Evolutionary conservation across 345 rosid genomes (phyloP).

Genomic region (Populus euphratica): DNA sequence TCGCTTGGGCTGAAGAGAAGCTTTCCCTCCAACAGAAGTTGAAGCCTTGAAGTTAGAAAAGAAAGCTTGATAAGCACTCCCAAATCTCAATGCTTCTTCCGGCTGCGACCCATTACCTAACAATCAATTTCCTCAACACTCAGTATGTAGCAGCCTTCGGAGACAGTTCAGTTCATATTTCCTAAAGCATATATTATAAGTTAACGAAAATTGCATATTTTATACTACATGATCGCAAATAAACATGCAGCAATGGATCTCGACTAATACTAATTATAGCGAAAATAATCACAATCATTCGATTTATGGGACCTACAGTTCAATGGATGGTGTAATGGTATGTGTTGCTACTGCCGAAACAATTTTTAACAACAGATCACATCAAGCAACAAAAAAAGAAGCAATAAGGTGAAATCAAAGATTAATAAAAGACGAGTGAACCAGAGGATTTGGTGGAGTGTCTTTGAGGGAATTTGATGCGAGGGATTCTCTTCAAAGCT

Average conservation of each 20-base stretch:
- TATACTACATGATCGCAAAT: not conserved
- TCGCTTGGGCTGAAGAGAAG: slow-evolving; percentile 84
- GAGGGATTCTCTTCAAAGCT: slow-evolving; percentile 78
- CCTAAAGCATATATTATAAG: not conserved
- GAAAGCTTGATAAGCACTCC: slow-evolving; percentile 43
- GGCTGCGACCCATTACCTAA: slow-evolving; percentile 43
- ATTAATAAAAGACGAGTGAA: not conserved
- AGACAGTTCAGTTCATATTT: not conserved
- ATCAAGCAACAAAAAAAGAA: not conserved
- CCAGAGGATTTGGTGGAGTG: slow-evolving; percentile 50
- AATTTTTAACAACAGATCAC: too few species aligned
- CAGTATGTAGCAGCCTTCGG: too few species aligned
- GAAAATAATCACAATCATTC: too few species aligned
- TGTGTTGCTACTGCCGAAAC: too few species aligned
- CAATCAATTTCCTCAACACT: slow-evolving; percentile 4
- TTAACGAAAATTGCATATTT: not conserved
- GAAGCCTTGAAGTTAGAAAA: slow-evolving; percentile 51
- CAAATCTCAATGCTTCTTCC: slow-evolving; percentile 32
- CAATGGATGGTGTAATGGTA: too few species aligned
- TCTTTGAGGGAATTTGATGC: slow-evolving; percentile 77
- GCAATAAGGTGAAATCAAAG: not conserved
- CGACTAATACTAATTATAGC: too few species aligned
- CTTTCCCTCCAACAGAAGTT: slow-evolving; percentile 62
- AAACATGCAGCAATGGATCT: not conserved
- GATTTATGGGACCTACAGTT: too few species aligned